phyloP scores from a whole-genome alignment of 441 rosid genomes.

The Oxalis stricta region DNA sequence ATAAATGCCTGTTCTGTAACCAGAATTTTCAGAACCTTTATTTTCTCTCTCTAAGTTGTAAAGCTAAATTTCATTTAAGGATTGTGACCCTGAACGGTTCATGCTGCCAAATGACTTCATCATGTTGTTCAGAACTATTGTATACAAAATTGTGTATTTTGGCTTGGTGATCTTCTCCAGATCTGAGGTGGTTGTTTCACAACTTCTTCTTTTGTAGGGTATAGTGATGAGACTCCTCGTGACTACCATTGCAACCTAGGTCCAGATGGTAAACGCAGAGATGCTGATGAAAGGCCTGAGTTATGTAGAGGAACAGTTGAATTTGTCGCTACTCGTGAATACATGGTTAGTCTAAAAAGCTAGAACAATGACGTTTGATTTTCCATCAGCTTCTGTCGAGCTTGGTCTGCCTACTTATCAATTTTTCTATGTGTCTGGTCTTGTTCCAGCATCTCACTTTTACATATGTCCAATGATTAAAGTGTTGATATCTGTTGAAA shows the following conservation, averaged over 20 bases:
- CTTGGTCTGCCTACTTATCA: background rate
- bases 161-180: constrained; percentile 1
- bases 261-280: constrained; percentile 96
- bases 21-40: background rate
- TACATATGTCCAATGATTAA: no score
- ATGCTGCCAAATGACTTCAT: background rate
- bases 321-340: constrained; percentile 81
- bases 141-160: background rate
- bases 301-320: constrained; percentile 89
- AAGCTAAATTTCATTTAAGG: background rate
- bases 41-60: background rate
- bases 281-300: constrained; percentile 96
- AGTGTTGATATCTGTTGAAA: no score
- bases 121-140: background rate
- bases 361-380: background rate
- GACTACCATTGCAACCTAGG: constrained; percentile 95
- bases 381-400: background rate
- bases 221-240: constrained; percentile 80
- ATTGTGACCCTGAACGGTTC: background rate
- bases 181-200: constrained; percentile 9
- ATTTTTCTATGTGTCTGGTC: no score
- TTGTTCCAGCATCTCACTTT: no score
- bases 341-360: constrained; percentile 44
- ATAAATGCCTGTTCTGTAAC: no score
- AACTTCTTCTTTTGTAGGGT: constrained; percentile 34